These are phyloP conservation scores for Zymoseptoria pseudotritici DNA, from an alignment of 2,329 filamentous ascomycete species.

Conservation along the genomic window DNA sequence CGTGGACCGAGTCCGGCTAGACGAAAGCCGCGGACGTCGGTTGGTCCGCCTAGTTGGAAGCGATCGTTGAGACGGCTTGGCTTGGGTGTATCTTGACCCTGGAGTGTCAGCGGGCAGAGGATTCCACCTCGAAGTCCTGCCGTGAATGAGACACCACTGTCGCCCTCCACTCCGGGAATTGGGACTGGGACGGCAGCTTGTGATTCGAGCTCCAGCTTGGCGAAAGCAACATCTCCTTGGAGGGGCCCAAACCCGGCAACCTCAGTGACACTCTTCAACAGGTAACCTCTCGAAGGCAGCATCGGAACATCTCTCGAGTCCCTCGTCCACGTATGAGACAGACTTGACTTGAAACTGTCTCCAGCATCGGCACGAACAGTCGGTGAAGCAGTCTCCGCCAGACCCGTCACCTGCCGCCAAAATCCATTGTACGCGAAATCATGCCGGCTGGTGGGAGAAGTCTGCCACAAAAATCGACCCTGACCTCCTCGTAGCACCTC, in stretches of 20 bases:
- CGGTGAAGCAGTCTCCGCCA: conserved; percentile 68
- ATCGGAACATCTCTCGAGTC: conserved; percentile 80
- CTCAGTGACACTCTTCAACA: conserved; percentile 15
- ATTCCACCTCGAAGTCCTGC: conserved; percentile 74
- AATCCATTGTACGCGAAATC: conserved; percentile 71
- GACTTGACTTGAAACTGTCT: conserved; percentile 80
- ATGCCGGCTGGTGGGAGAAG: conserved; percentile 53
- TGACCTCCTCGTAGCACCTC: conserved; percentile 75
- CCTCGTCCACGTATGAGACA: conserved; percentile 72
- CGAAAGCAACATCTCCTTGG: conserved; percentile 85
- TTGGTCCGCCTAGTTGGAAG: conserved; percentile 89
- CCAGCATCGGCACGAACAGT: conserved; percentile 79
- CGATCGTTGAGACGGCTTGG: conserved; percentile 85
- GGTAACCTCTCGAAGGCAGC: conserved; percentile 74
- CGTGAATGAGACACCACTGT: conserved; percentile 74
- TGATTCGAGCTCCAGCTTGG: conserved; percentile 81
- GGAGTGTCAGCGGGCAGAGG: conserved; percentile 70
- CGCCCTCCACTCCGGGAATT: conserved; percentile 59
- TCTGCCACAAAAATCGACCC: conserved; percentile 69
- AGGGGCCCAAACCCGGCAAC: conserved; percentile 48
- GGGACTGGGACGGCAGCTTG: conserved; percentile 67
- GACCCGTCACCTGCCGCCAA: conserved; percentile 82
- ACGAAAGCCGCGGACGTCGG: conserved; percentile 89
- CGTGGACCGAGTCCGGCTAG: conserved; percentile 81
- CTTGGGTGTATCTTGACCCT: conserved; percentile 46